Base-by-base conservation (phyloP, 2,329 filamentous ascomycete species). In the Neonectria punicea region DNA sequence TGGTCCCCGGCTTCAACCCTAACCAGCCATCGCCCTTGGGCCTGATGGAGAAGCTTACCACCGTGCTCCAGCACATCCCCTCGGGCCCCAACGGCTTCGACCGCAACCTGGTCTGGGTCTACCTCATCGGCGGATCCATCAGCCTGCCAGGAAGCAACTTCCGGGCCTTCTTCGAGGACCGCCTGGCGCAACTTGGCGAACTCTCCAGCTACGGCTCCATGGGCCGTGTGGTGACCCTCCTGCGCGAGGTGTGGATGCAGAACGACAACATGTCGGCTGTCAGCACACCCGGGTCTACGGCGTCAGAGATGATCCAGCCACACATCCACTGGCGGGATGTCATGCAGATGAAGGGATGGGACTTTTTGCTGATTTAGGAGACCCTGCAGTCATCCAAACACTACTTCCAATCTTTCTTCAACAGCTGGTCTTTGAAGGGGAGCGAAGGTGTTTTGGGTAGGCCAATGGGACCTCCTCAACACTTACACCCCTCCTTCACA, bases 241-340 rank as follows among this genome's bases (percentile, higher is more conserved):
- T 99, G 47, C 86, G 88, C 68, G 93, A 97, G 81, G 88, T 95
- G 32, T 99, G 96, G 96, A 83, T 89, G 70, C 90, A 93, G 76
- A 92, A 94, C 77, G 90, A 89, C 72, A 86, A 80, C 71, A 77
- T 82, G 68, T 79, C 77, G 51, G 74, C 72, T 36, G 75, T 71
- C 13, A 78, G 77, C 76, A 76, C 76, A 50, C 78, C 79, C 20
- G 75, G 78, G 20, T 79, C 80, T 43, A 73, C 76, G 32, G 74
- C 73, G 46, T 78, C 78, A 34, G 79, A 81, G 62, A 78, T 77
- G 63, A 75, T 78, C 73, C 80, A 82, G 80, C 90, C 89, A 77
- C 91, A 91, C 82, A 88, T 97, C 80, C 94, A 94, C 89, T 98
- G 95, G 95, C 87, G 95, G 83, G 93, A 97, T 82, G 89, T 95